phyloP scores from a whole-genome alignment of 306 rosid genomes.

The Potentilla sterilis region DNA sequence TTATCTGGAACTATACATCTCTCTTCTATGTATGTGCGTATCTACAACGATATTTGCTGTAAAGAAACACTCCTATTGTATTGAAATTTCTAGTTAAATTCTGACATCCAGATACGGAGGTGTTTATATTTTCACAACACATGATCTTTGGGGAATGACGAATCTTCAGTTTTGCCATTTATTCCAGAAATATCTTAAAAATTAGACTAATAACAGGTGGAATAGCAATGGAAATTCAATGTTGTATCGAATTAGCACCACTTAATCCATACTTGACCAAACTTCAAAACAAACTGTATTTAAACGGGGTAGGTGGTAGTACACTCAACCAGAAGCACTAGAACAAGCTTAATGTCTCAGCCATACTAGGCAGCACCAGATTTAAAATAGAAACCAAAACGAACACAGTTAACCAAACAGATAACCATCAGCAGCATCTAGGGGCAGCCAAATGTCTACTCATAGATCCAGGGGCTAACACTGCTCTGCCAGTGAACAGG shows the following conservation, averaged over 20 bases:
- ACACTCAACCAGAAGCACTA: conserved; percentile 15
- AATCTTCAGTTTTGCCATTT: too few species aligned
- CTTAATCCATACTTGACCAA: not conserved
- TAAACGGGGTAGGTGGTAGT: not conserved
- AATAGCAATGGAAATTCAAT: too few species aligned
- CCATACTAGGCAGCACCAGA: not conserved
- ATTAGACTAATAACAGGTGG: too few species aligned
- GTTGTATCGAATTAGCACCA: not conserved
- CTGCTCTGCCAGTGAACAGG: conserved; percentile 74
- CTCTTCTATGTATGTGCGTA: too few species aligned
- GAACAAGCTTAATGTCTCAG: not conserved
- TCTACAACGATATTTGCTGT: too few species aligned
- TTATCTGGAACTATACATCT: too few species aligned
- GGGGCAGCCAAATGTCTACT: conserved; percentile 27
- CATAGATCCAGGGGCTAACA: conserved; percentile 75
- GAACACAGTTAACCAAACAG: not conserved
- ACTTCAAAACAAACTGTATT: not conserved
- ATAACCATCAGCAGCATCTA: not conserved
- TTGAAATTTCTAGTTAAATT: too few species aligned
- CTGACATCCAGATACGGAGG: too few species aligned
- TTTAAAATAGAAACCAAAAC: conserved; percentile 16
- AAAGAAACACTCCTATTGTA: too few species aligned
- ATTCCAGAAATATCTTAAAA: too few species aligned
- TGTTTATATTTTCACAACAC: too few species aligned
- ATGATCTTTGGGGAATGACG: too few species aligned